A percentile compares a stretch with the other conserved stretches of the same genome.
Conservation (phyloP, 805 yeast species). For the Metschnikowia similis region DNA sequence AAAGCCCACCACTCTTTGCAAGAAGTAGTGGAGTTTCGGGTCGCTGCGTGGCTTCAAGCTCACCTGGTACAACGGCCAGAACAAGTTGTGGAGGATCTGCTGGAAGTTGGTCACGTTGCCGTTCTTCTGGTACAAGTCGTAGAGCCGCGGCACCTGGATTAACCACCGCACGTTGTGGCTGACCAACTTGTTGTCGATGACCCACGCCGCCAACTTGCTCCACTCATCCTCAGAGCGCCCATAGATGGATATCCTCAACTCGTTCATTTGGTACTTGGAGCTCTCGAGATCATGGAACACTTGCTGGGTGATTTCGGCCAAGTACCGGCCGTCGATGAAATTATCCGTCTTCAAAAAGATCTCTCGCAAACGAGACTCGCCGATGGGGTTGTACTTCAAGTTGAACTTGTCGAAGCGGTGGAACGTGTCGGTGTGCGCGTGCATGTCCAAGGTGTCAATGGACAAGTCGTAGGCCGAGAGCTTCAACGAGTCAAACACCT, state of each 20-base stretch:
- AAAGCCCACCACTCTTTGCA: slow-evolving; percentile 94
- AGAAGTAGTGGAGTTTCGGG: slow-evolving; percentile 85
- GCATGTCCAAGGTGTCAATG: slow-evolving; percentile 98
- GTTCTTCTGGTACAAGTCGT: slow-evolving; percentile 79
- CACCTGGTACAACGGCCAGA: slow-evolving; percentile 87
- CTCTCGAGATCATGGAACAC: slow-evolving; percentile 92
- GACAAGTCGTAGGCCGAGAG: slow-evolving; percentile 92
- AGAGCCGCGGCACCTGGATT: slow-evolving; percentile 90
- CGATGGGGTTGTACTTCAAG: slow-evolving; percentile 94
- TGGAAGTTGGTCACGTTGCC: slow-evolving; percentile 68
- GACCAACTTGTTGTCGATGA: slow-evolving; percentile 83
- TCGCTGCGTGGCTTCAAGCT: slow-evolving; percentile 77
- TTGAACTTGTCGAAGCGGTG: slow-evolving; percentile 98
- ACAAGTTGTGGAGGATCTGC: slow-evolving; percentile 73
- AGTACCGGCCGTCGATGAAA: slow-evolving; percentile 78
- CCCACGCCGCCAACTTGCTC: slow-evolving; percentile 95
- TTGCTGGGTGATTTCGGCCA: slow-evolving; percentile 91
- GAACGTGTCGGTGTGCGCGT: slow-evolving; percentile 97
- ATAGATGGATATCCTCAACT: slow-evolving; percentile 89
- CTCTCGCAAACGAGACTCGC: slow-evolving; percentile 95
- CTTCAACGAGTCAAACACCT: slow-evolving; percentile 87
- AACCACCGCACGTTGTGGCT: slow-evolving; percentile 97
- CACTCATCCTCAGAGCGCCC: slow-evolving; percentile 90
- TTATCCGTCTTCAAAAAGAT: slow-evolving; percentile 95
- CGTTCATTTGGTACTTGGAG: slow-evolving; percentile 96